Conservation (phyloP, 1,284 basidiomycete genomes). For the Rugosomyces carneus region DNA sequence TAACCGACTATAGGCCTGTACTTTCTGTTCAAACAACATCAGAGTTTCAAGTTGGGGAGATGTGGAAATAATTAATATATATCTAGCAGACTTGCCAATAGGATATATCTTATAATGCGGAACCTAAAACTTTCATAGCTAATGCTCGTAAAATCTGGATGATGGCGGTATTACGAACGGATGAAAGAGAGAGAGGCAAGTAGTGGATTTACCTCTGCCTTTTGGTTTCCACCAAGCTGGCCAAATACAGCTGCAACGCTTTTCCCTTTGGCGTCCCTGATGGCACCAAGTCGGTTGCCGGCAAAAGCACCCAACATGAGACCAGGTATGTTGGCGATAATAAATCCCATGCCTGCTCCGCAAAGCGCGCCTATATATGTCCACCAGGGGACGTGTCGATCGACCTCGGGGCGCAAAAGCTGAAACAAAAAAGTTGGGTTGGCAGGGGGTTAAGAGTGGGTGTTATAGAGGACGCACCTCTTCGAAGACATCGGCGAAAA, state of each 20-base stretch:
- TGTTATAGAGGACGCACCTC: conserved; percentile 49
- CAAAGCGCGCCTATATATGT: conserved; percentile 70
- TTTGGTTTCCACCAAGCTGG: conserved; percentile 72
- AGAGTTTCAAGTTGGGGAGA: conserved; percentile 47
- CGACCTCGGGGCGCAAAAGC: conserved; percentile 75
- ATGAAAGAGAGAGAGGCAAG: conserved; percentile 1
- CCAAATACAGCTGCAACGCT: conserved; percentile 89
- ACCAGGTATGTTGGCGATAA: conserved; percentile 85
- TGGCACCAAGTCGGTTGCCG: conserved; percentile 80
- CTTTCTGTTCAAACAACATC: conserved; percentile 36
- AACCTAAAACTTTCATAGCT: conserved; percentile 85
- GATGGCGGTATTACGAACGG: conserved; percentile 16
- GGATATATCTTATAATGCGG: conserved; percentile 35
- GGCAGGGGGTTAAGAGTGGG: background rate
- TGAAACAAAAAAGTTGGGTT: conserved; percentile 21
- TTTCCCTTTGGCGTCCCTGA: conserved; percentile 90
- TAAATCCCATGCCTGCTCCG: conserved; percentile 72
- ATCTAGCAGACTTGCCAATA: background rate
- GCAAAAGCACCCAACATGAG: conserved; percentile 74
- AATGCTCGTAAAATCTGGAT: conserved; percentile 79
- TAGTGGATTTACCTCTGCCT: conserved; percentile 66
- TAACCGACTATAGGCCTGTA: conserved; percentile 57
- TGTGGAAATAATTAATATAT: conserved; percentile 44
- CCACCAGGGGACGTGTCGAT: conserved; percentile 68
- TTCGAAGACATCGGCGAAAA: conserved; percentile 88